Percentiles rank a stretch among this genome's conserved stretches.
These are phyloP conservation scores for Agrostemma githago DNA, from an alignment of 148 eudicot species.

Conservation along the genomic window DNA sequence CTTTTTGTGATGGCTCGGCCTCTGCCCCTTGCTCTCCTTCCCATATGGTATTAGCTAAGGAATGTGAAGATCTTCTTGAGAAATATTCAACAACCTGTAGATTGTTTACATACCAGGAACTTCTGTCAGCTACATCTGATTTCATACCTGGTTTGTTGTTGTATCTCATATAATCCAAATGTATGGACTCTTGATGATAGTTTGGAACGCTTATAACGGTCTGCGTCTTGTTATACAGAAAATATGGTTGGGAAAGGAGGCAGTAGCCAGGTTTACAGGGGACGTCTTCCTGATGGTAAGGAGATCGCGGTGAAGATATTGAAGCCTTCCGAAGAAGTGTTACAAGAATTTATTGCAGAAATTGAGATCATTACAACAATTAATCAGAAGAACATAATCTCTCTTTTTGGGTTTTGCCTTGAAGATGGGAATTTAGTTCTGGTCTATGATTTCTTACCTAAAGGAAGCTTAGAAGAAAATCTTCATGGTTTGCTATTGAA, in stretches of 20 bases:
- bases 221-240: constrained; percentile 32
- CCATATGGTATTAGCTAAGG: constrained; percentile 39
- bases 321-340: constrained; percentile 62
- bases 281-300: constrained; percentile 71
- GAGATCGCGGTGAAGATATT: constrained; percentile 88
- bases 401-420: constrained; percentile 70
- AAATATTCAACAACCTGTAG: constrained; percentile 73
- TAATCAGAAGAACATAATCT: constrained; percentile 74
- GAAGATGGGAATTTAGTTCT: constrained; percentile 60
- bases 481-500: constrained; percentile 51
- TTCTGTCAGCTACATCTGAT: constrained; percentile 56
- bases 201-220: background rate
- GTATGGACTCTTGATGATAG: background rate
- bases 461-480: constrained; percentile 91
- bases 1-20: constrained; percentile 29
- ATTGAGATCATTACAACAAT: constrained; percentile 76
- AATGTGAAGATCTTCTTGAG: constrained; percentile 57
- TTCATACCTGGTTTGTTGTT: constrained; percentile 57
- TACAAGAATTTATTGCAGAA: constrained; percentile 68
- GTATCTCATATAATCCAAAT: background rate
- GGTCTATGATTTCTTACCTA: constrained; percentile 70
- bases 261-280: constrained; percentile 72
- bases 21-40: constrained; percentile 41
- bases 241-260: constrained; percentile 86
- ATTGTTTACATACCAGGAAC: constrained; percentile 64